Conservation (phyloP, 495 filamentous ascomycete genomes). For the Hyaloscypha hepaticicola region DNA sequence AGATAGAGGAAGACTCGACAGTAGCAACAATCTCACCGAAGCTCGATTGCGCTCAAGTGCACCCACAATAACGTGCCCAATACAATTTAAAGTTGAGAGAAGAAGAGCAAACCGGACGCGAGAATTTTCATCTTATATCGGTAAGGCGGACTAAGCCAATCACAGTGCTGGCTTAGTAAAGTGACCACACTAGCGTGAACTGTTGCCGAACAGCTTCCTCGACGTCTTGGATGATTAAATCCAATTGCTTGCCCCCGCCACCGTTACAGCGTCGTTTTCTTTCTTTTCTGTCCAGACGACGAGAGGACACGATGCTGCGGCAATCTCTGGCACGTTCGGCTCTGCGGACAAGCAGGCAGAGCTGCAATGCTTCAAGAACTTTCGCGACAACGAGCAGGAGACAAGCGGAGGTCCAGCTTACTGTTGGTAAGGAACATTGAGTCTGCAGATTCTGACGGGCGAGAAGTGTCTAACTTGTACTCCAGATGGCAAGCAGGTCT, state of each 20-base stretch:
- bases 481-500: slow-evolving; percentile 93
- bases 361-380: slow-evolving; percentile 61
- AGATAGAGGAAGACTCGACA: slow-evolving; percentile 60
- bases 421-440: slow-evolving; percentile 66
- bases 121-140: slow-evolving; percentile 31
- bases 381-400: slow-evolving; percentile 73
- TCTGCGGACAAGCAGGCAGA: slow-evolving; percentile 71
- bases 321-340: slow-evolving; percentile 83
- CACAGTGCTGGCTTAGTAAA: slow-evolving; percentile 32
- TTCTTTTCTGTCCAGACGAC: slow-evolving; percentile 38
- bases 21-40: slow-evolving; percentile 39
- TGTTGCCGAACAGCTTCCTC: slow-evolving; percentile 19
- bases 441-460: background rate
- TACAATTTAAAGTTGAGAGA: slow-evolving; percentile 44
- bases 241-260: slow-evolving; percentile 28
- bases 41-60: slow-evolving; percentile 44
- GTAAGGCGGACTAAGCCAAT: slow-evolving; percentile 36
- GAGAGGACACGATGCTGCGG: slow-evolving; percentile 77
- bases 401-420: slow-evolving; percentile 89
- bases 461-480: slow-evolving; percentile 21
- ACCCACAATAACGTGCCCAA: slow-evolving; percentile 77
- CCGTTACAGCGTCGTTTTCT: slow-evolving; percentile 33
- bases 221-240: slow-evolving; percentile 17
- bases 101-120: slow-evolving; percentile 32
- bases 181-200: slow-evolving; percentile 3